Percentiles rank a stretch among this genome's conserved stretches.
Evolutionary conservation across 805 yeast genomes (phyloP).

Genomic region (Pichia deserticola): DNA sequence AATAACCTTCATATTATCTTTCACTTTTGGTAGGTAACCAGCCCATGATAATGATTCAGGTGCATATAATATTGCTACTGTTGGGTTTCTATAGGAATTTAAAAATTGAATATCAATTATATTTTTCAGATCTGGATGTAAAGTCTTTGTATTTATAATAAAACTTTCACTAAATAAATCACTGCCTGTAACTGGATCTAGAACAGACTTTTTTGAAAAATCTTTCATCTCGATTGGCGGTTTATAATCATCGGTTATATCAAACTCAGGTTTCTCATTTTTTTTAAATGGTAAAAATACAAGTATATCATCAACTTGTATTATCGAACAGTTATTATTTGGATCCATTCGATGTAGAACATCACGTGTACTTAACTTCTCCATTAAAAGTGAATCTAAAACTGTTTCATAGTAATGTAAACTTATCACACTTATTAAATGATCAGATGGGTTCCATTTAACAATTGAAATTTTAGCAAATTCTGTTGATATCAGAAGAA

Average conservation of each 20-base stretch:
- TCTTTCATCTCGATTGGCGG: slow-evolving; percentile 8
- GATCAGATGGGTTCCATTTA: slow-evolving; percentile 53
- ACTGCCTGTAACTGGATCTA: slow-evolving; percentile 4
- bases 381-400: slow-evolving; percentile 43
- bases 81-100: slow-evolving; percentile 73
- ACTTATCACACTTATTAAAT: slow-evolving; percentile 61
- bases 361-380: slow-evolving; percentile 27
- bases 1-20: slow-evolving; percentile 54
- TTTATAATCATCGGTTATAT: slow-evolving; percentile 20
- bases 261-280: slow-evolving; percentile 35
- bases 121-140: slow-evolving; percentile 51
- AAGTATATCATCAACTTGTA: slow-evolving; percentile 58
- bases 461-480: slow-evolving; percentile 73
- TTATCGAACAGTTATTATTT: slow-evolving; percentile 43
- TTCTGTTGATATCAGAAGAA: slow-evolving; percentile 57
- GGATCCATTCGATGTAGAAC: slow-evolving; percentile 58
- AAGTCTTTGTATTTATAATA: slow-evolving; percentile 45
- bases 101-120: slow-evolving; percentile 69
- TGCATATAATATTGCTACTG: slow-evolving; percentile 34
- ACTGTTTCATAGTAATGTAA: slow-evolving; percentile 81
- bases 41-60: slow-evolving; percentile 56
- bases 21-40: slow-evolving; percentile 53
- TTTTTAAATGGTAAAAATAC: slow-evolving; percentile 62
- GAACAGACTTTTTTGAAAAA: background rate
- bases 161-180: slow-evolving; percentile 46